Conservation (phyloP, 2,329 filamentous ascomycete genomes). For the Clarireedia paspali region DNA sequence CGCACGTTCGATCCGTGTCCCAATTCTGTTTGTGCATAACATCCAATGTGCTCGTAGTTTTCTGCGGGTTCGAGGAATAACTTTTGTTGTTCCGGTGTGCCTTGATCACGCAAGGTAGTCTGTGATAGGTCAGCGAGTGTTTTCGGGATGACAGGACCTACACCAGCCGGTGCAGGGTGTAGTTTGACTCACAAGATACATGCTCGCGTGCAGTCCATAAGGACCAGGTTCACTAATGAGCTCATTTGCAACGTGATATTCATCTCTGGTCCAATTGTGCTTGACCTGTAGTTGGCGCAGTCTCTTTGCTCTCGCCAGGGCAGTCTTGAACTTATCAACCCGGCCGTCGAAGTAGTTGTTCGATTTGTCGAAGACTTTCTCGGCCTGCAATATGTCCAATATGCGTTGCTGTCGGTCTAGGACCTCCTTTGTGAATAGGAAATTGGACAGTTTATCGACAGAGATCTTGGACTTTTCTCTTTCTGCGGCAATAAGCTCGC, state of each 20-base stretch:
- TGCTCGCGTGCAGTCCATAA: conserved; percentile 62
- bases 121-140: conserved; percentile 21
- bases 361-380: conserved; percentile 70
- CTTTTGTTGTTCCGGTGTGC: conserved; percentile 65
- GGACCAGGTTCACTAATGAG: conserved; percentile 67
- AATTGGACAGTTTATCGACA: conserved; percentile 58
- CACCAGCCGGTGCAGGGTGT: no score
- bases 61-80: conserved; percentile 62
- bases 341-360: conserved; percentile 70
- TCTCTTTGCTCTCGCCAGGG: conserved; percentile 63
- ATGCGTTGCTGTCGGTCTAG: conserved; percentile 54
- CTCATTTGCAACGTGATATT: conserved; percentile 57
- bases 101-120: conserved; percentile 64
- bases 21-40: conserved; percentile 74
- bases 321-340: conserved; percentile 59
- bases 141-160: no score
- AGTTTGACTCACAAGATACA: conserved; percentile 50
- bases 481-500: conserved; percentile 61
- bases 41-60: conserved; percentile 66
- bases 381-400: conserved; percentile 54
- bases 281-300: conserved; percentile 57
- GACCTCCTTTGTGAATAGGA: conserved; percentile 60
- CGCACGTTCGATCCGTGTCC: conserved; percentile 73
- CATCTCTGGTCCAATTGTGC: conserved; percentile 60
- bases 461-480: conserved; percentile 59